These are phyloP conservation scores for Hsuehochloa calcarea DNA, from an alignment of 176 grass and related monocot species.

Conservation along the genomic window DNA sequence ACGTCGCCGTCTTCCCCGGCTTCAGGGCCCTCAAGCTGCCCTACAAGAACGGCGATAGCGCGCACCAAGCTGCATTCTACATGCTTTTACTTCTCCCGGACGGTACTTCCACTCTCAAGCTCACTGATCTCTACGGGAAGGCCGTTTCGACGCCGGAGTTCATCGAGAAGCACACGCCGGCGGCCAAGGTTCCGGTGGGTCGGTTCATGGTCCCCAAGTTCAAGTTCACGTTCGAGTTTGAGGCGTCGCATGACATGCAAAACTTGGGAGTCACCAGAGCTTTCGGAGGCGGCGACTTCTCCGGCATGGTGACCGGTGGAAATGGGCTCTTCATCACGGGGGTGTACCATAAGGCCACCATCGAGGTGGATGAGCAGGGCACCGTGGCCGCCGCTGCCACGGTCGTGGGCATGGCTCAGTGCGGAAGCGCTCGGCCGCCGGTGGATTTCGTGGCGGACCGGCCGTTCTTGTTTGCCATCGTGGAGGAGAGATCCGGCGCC, in stretches of 20 bases:
- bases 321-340: background rate
- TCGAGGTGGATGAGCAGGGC: constrained; percentile 40
- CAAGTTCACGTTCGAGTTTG: constrained; percentile 47
- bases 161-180: constrained; percentile 22
- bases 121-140: constrained; percentile 15
- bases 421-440: background rate
- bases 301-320: constrained; percentile 32
- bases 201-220: constrained; percentile 36
- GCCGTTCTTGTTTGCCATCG: constrained; percentile 28
- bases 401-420: background rate
- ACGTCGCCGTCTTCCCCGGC: too few relatives aligned
- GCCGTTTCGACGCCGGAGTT: constrained; percentile 22
- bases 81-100: too few relatives aligned
- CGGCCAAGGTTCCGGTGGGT: background rate
- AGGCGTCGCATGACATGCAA: background rate
- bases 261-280: background rate
- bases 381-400: constrained; percentile 32
- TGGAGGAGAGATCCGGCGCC: constrained; percentile 9
- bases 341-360: constrained; percentile 40
- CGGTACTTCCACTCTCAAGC: background rate
- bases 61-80: too few relatives aligned
- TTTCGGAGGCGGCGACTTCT: constrained; percentile 23
- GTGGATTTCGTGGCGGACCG: constrained; percentile 30
- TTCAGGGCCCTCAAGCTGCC: background rate
- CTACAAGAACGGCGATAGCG: too few relatives aligned